Evolutionary conservation across 202 grass and related monocot genomes (phyloP), one percentile per base, ranked within the genome.

Genomic region (Schoenoplectus tabernaemontani): DNA sequence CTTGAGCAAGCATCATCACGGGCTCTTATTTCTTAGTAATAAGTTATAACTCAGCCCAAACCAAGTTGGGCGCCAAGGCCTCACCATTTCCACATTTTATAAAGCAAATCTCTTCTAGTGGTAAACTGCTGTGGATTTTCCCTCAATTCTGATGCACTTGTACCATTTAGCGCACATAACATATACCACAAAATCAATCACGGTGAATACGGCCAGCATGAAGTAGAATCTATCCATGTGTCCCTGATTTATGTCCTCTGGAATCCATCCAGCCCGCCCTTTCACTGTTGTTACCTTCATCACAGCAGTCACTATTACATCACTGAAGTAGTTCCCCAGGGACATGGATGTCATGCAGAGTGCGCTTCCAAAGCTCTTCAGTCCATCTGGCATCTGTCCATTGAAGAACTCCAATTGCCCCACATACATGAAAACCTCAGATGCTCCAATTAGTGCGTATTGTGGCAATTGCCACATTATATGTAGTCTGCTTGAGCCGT

Each of bases 261-360:
- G 95, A 47, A 98, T 94, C 95, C 95, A 98, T 0, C 95, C 95
- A 0, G 89, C 72, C 4, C 50, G 65, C 0, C 91, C 82, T 1
- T 59, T 72, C 48, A 80, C 76, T 0, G 88, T 85, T 5, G 95
- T 98, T 57, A 80, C 19, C 82, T 36, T 85, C 83, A 89, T 89
- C 8, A 98, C 89, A 0, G 85, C 75, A 59, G 86, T 94, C 10
- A 98, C 89, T 4, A 98, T 91, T 78, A 87, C 51, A 73, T 94
- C 91, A 47, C 95, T 98, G 81, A 92, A 85, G 78, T 92, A 98
- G 63, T 98, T 98, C 15, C 95, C 95, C 0, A 98, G 75, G 4
- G 95, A 92, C 86, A 98, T 98, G 75, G 95, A 98, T 67, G 84
- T 90, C 95, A 98, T 98, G 91, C 87, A 94, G 9, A 98, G 89